Conservation (phyloP, 2,329 filamentous ascomycete genomes). For the Ophiostoma montium region DNA sequence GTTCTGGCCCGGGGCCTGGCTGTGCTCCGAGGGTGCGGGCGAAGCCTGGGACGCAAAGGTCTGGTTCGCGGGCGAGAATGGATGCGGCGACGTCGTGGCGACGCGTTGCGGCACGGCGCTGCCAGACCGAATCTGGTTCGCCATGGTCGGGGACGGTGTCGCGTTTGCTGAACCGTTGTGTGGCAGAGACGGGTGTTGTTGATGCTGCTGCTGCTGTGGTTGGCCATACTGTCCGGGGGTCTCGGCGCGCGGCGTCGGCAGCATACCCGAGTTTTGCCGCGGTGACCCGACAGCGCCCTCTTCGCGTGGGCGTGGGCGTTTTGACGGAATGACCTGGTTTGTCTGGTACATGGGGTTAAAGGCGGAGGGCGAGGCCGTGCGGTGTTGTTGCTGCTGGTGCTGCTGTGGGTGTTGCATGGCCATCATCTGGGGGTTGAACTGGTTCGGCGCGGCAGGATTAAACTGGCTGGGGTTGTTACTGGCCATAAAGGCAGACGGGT, state of each 20-base stretch:
- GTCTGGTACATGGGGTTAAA: constrained; percentile 69
- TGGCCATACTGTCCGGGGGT: constrained; percentile 69
- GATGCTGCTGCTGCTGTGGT: neutral
- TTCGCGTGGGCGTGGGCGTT: constrained; percentile 67
- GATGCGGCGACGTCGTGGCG: constrained; percentile 82
- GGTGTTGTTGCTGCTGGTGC: constrained; percentile 19
- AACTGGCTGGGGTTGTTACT: constrained; percentile 19
- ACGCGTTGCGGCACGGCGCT: constrained; percentile 59
- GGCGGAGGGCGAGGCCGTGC: constrained; percentile 60
- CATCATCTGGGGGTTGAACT: constrained; percentile 47
- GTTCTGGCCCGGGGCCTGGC: constrained; percentile 57
- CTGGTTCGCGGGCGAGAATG: constrained; percentile 65
- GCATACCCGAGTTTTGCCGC: constrained; percentile 55
- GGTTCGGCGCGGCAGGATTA: constrained; percentile 22
- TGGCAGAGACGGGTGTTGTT: constrained; percentile 49
- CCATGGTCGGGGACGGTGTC: constrained; percentile 87
- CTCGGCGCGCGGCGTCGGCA: constrained; percentile 76
- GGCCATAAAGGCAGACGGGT: constrained; percentile 49
- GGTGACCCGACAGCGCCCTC: constrained; percentile 78
- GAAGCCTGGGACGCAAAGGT: constrained; percentile 61
- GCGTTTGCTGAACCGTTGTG: constrained; percentile 68
- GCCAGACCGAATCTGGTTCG: constrained; percentile 59
- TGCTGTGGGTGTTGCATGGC: constrained; percentile 44
- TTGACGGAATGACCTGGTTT: constrained; percentile 77
- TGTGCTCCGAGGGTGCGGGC: constrained; percentile 55